Base-by-base conservation (phyloP, 345 rosid genomes). In the Anacardium occidentale region DNA sequence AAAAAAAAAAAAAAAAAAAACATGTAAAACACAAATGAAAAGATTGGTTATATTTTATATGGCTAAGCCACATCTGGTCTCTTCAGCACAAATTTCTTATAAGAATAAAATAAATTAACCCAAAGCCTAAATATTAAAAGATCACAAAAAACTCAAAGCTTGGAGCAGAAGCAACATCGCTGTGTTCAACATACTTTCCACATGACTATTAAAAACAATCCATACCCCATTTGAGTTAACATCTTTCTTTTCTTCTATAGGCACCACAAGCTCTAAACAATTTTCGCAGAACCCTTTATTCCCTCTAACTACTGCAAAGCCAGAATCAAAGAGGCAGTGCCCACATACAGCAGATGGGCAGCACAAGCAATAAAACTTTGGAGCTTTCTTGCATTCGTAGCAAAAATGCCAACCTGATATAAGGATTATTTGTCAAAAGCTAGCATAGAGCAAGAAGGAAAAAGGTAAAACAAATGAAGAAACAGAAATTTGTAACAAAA, bases 371-470 rank as follows among this genome's bases (percentile, higher is more conserved):
- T 71, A 69, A 50, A 76, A 74, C 69, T 76, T 88, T n/a, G 92
- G 67, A 34, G 81, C 12, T 40, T 80, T 83, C 14, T 57, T 9
- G 69, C 92, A 88, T 17, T 61, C 37, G 29, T 73, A 72, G 80
- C 92, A 88, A 56, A 48, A 76, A 75, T 88, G 90, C 78, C 86
- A 81, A 51, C 69, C 90, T 88, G 85, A 70, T 76, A 88, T 12
- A 17, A 74, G 11, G 59, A 44, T 37, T 21, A 13, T 55, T 14
- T 42, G 32, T 73, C 22, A 24, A 17, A 40, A 44, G 42, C 63
- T 54, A 56, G 18, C 68, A 77, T 21, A 5, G 21, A 21, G 62
- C 37, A 37, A 37, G 21, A 52, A 68, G 2, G 34, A 70, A 13
- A 68, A 24, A 7, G 26, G 10, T n/a, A 25, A 42, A 22, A 44